These are phyloP conservation scores for Magnusiomyces tetraspermus DNA, from an alignment of 1,139 yeast species.

Conservation along the genomic window DNA sequence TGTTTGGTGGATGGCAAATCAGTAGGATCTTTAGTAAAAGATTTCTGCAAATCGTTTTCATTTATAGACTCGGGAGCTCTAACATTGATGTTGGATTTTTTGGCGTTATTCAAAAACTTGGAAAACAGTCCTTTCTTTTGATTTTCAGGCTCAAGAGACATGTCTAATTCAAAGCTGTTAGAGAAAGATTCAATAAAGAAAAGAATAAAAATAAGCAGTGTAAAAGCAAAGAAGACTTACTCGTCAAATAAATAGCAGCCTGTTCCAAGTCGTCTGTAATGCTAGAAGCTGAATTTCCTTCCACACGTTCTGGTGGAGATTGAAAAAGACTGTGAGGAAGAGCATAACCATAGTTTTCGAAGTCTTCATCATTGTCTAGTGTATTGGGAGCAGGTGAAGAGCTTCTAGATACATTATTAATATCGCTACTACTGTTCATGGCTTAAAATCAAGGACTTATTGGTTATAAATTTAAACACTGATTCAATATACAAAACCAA, in stretches of 20 bases:
- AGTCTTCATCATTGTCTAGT: not conserved
- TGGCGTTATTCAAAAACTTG: conserved; percentile 10
- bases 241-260: conserved; percentile 1
- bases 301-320: conserved; percentile 9
- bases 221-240: not conserved
- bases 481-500: not conserved
- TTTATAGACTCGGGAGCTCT: conserved; percentile 2
- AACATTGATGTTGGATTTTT: conserved; percentile 10
- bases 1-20: not conserved
- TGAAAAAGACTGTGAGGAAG: conserved; percentile 9
- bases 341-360: conserved; percentile 7
- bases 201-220: conserved; percentile 2
- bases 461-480: not conserved
- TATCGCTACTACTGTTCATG: not conserved
- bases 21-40: not conserved
- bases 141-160: not conserved
- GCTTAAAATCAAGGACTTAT: not conserved
- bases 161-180: not conserved
- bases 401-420: no score
- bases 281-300: not conserved
- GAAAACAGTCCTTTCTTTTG: conserved; percentile 3
- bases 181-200: not conserved
- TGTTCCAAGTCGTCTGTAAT: conserved; percentile 5
- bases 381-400: not conserved
- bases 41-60: not conserved